Conservation (phyloP, 1,284 basidiomycete species). For the Pascua sp. region DNA sequence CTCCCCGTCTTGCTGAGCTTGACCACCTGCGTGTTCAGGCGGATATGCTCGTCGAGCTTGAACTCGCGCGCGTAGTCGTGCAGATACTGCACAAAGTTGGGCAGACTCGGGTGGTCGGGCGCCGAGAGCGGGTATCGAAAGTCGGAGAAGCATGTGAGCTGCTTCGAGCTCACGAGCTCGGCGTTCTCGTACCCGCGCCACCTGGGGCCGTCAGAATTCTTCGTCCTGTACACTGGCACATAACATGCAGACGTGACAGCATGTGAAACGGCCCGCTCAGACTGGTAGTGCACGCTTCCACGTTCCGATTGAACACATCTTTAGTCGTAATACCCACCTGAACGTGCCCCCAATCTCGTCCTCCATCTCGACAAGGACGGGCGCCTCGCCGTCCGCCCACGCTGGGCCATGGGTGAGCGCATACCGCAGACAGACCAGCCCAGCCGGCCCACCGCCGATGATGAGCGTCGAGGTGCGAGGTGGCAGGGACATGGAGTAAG, state of each 20-base stretch:
- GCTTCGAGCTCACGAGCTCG: slow-evolving; percentile 47
- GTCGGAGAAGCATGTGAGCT: slow-evolving; percentile 64
- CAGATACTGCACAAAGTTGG: slow-evolving; percentile 61
- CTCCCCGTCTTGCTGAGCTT: slow-evolving; percentile 22
- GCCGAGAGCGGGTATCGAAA: slow-evolving; percentile 56
- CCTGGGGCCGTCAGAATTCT: slow-evolving; percentile 9
- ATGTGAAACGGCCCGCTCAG: neutral
- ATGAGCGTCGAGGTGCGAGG: slow-evolving; percentile 36
- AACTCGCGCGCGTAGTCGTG: slow-evolving; percentile 57
- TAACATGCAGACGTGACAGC: too few relatives aligned
- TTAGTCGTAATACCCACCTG: slow-evolving; percentile 23
- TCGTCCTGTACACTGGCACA: too few relatives aligned
- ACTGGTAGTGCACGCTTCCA: neutral
- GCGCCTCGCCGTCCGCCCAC: slow-evolving; percentile 52
- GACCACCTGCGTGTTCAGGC: slow-evolving; percentile 53
- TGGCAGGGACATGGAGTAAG: slow-evolving; percentile 9
- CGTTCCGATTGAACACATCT: too few relatives aligned
- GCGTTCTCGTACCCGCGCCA: slow-evolving; percentile 55
- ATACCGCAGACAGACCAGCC: slow-evolving; percentile 61
- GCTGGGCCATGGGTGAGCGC: slow-evolving; percentile 51
- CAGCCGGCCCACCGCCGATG: slow-evolving; percentile 60
- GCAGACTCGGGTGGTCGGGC: slow-evolving; percentile 60
- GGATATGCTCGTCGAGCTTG: slow-evolving; percentile 51
- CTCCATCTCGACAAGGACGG: slow-evolving; percentile 61
- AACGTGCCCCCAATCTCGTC: slow-evolving; percentile 64